Conservation (phyloP, 176 grass and related monocot species). For the Pharus latifolius region DNA sequence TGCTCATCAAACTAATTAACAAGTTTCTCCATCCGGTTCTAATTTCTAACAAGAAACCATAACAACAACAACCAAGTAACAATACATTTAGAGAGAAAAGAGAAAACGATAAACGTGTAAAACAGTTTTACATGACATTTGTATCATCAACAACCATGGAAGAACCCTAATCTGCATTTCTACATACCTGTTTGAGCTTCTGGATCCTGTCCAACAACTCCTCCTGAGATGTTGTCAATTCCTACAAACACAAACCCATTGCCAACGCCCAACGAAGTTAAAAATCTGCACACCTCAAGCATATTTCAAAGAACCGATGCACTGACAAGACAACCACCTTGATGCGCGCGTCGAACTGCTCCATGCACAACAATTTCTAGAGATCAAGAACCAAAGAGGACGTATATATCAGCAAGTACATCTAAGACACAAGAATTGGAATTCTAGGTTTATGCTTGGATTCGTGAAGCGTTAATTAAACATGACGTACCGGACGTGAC, state of each 20-base stretch:
- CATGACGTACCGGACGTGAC: constrained; percentile 6
- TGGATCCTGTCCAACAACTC: constrained; percentile 55
- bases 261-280: background rate
- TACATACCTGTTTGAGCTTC: constrained; percentile 50
- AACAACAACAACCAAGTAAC: background rate
- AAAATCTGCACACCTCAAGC: background rate
- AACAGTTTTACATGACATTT: too few relatives aligned
- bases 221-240: constrained; percentile 54
- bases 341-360: constrained; percentile 23
- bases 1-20: background rate
- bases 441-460: background rate
- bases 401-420: background rate
- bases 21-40: background rate
- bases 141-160: too few relatives aligned
- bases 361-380: constrained; percentile 15
- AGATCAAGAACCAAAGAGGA: background rate
- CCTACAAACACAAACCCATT: constrained; percentile 35
- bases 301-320: background rate
- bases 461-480: background rate
- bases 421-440: background rate
- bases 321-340: background rate
- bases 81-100: too few relatives aligned
- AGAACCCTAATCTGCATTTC: background rate
- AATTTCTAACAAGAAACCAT: background rate
- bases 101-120: too few relatives aligned